Conservation (phyloP, 305 asterid species). For the Fraxinus baroniana region DNA sequence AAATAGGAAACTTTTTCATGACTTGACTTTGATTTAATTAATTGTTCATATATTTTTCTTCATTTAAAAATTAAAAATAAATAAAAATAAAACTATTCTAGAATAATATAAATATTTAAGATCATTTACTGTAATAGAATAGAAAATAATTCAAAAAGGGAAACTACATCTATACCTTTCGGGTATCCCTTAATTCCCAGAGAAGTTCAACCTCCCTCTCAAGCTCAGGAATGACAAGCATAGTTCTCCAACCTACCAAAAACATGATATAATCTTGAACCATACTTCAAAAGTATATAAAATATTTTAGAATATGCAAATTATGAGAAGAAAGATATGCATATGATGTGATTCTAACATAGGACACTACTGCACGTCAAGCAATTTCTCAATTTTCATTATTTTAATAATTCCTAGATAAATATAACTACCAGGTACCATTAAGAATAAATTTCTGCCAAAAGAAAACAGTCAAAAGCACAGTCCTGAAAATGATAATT, state of each 20-base stretch:
- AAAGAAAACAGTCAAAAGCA: background rate
- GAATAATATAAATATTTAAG: background rate
- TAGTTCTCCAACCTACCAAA: conserved; percentile 93
- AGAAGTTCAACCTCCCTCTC: conserved; percentile 92
- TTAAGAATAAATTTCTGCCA: background rate
- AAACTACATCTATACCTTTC: conserved; percentile 56
- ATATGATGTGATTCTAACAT: background rate
- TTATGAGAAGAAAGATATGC: background rate
- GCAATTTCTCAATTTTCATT: background rate
- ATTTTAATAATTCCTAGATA: background rate
- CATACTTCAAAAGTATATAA: conserved; percentile 24
- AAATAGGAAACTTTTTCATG: background rate
- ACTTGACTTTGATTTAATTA: background rate
- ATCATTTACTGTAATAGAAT: conserved; percentile 10
- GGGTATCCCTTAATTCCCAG: conserved; percentile 60
- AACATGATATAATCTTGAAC: conserved; percentile 21
- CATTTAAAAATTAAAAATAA: too few species aligned
- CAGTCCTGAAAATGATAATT: background rate
- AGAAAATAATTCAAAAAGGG: background rate
- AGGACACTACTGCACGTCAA: background rate
- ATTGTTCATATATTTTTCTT: background rate
- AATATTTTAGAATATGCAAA: conserved; percentile 14
- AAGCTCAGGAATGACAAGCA: conserved; percentile 99
- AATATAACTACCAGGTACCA: background rate
- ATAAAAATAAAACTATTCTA: background rate